These are phyloP conservation scores for Coleophoma crateriformis DNA, from an alignment of 2,329 filamentous ascomycete species.

Conservation along the genomic window DNA sequence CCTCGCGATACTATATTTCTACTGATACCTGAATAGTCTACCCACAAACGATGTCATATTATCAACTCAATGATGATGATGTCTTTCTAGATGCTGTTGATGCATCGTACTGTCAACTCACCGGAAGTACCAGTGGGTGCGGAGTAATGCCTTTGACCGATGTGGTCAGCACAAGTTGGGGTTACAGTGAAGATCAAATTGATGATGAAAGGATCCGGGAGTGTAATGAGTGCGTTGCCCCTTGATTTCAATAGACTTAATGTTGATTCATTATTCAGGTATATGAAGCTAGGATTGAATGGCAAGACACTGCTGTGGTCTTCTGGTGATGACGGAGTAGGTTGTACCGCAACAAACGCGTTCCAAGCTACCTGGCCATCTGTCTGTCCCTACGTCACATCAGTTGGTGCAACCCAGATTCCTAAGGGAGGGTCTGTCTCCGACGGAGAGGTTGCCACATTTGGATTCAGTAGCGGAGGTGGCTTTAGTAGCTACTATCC, in stretches of 20 bases:
- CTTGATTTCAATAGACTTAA: neutral
- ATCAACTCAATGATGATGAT: slow-evolving; percentile 25
- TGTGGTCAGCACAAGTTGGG: slow-evolving; percentile 1
- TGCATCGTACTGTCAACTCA: slow-evolving; percentile 35
- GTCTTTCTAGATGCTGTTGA: slow-evolving; percentile 30
- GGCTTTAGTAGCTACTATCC: slow-evolving; percentile 1
- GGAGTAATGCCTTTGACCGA: neutral
- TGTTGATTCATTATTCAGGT: slow-evolving; percentile 16
- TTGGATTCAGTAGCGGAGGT: slow-evolving; percentile 21
- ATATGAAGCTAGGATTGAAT: slow-evolving; percentile 42
- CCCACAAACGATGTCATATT: slow-evolving; percentile 40
- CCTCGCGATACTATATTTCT: neutral
- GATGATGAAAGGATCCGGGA: neutral
- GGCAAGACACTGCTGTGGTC: slow-evolving; percentile 37
- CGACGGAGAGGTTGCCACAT: neutral
- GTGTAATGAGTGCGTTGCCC: neutral
- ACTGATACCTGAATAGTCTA: slow-evolving; percentile 20
- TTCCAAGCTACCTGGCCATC: slow-evolving; percentile 34
- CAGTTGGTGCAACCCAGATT: slow-evolving; percentile 25
- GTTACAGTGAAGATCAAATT: neutral
- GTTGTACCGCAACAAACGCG: slow-evolving; percentile 12
- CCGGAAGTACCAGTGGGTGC: slow-evolving; percentile 27
- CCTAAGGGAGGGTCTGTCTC: slow-evolving; percentile 23
- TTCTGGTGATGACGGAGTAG: slow-evolving; percentile 38
- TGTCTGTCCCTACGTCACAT: slow-evolving; percentile 34